Evolutionary conservation across 2,329 filamentous ascomycete species (phyloP).

Genomic region (Hirsutella rhossiliensis): DNA sequence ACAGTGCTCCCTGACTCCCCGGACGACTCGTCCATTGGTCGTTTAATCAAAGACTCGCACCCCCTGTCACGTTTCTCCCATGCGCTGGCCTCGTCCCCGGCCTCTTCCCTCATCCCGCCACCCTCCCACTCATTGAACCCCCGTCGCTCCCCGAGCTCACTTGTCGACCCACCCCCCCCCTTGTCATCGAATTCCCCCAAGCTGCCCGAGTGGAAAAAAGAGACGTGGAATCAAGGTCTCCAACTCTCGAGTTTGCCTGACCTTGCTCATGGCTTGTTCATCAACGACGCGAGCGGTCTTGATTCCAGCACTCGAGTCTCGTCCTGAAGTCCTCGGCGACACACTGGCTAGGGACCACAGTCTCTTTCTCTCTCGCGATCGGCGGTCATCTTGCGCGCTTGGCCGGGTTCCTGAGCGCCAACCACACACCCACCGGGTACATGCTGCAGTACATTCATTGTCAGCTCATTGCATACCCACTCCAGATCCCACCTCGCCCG

Average conservation of each 20-base stretch:
- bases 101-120: constrained; percentile 14
- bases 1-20: constrained; percentile 21
- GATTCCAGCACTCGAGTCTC: neutral
- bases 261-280: neutral
- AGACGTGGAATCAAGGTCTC: constrained; percentile 2
- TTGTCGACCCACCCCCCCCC: constrained; percentile 1
- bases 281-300: neutral
- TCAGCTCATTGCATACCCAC: constrained; percentile 22
- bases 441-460: constrained; percentile 11
- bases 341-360: neutral
- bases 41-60: constrained; percentile 36
- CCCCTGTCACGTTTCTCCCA: constrained; percentile 39
- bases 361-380: constrained; percentile 2
- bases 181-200: constrained; percentile 1
- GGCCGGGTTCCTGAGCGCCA: neutral
- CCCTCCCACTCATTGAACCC: constrained; percentile 3
- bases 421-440: constrained; percentile 1
- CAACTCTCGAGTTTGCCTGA: neutral
- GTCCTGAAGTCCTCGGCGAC: neutral
- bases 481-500: constrained; percentile 19
- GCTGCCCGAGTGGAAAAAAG: constrained; percentile 6
- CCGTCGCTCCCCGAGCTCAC: neutral
- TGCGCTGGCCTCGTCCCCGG: constrained; percentile 28
- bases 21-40: constrained; percentile 32
- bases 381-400: neutral